Evolutionary conservation across 805 yeast genomes (phyloP), one percentile per base, ranked within the genome.

Genomic region (Yarrowia sp.): DNA sequence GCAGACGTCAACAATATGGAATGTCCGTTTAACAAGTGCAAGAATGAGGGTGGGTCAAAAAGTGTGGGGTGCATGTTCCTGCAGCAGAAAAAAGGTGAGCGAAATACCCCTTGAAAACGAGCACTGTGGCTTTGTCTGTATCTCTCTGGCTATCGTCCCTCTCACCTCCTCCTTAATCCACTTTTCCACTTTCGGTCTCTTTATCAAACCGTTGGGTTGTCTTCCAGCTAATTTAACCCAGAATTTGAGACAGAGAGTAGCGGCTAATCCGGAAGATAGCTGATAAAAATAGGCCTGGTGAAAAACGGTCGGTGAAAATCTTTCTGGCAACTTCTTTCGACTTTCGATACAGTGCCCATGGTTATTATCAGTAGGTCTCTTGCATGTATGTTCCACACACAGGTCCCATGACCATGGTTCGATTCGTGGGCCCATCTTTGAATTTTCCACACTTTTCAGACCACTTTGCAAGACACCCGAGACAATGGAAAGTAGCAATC

Each of bases 371-470:
- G 32, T 26, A 26, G 32, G 32, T 26, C 0, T 26, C 2, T 26
- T 26, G 32, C 32, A 26, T 26, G 32, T 26, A 26, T 26, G 32
- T 26, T 26, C 32, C 32, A 26, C 32, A 19, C n/a, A 7, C 16
- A 10, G 9, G 59, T 53, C 59, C 12, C 45, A 53, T 53, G 59
- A 53, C 59, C 59, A 53, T 53, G 59, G 59, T 53, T 53, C 59
- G 59, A 53, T 53, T 53, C 59, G 59, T 53, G 59, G 59, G 59
- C 43, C 59, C 59, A 53, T 40, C 59, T 53, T 38, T 38, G 15
- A 26, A 26, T 26, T 26, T 26, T 26, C 32, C 32, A 26, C 32
- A 26, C 32, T 49, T 49, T 49, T 52, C 40, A 32, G 12, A 19
- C 8, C n/a, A 19, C 50, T 36, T 19, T 45, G 10, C 32, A 26